A percentile compares a stretch with the other conserved stretches of the same genome.
phyloP scores from a whole-genome alignment of 805 yeast genomes.

The Lipomyces starkeyi region DNA sequence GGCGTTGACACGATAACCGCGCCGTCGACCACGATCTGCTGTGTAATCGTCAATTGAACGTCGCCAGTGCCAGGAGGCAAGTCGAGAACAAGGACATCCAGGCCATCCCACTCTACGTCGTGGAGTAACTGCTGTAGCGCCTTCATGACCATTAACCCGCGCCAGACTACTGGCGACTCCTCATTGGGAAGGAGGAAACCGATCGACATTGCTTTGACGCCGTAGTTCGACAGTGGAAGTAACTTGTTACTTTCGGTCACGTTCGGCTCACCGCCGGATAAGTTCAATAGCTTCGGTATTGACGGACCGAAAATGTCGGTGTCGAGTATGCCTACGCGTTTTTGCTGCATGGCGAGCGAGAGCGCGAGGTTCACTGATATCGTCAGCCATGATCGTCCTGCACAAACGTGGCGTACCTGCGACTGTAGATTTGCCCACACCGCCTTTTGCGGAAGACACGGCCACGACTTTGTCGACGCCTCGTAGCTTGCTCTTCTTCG shows the following conservation, averaged over 20 bases:
- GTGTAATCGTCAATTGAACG: slow-evolving; percentile 81
- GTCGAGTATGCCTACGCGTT: slow-evolving; percentile 72
- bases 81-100: slow-evolving; percentile 76
- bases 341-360: slow-evolving; percentile 59
- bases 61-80: slow-evolving; percentile 96
- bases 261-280: slow-evolving; percentile 63
- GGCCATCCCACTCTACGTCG: slow-evolving; percentile 73
- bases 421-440: slow-evolving; percentile 82
- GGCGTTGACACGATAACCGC: slow-evolving; percentile 85
- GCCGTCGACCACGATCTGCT: slow-evolving; percentile 75
- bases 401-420: slow-evolving; percentile 43
- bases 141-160: slow-evolving; percentile 86
- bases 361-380: slow-evolving; percentile 65
- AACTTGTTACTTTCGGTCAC: slow-evolving; percentile 55
- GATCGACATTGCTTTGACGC: slow-evolving; percentile 87
- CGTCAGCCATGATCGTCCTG: not conserved
- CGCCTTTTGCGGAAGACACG: slow-evolving; percentile 80
- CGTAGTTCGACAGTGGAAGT: slow-evolving; percentile 72
- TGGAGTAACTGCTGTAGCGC: slow-evolving; percentile 83
- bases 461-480: slow-evolving; percentile 67
- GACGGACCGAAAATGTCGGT: slow-evolving; percentile 88
- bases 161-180: slow-evolving; percentile 77
- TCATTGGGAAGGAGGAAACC: slow-evolving; percentile 74
- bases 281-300: slow-evolving; percentile 71
- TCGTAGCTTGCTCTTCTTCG: slow-evolving; percentile 60